Evolutionary conservation across 306 rosid genomes (phyloP).

Genomic region (Erythrophleum fordii): DNA sequence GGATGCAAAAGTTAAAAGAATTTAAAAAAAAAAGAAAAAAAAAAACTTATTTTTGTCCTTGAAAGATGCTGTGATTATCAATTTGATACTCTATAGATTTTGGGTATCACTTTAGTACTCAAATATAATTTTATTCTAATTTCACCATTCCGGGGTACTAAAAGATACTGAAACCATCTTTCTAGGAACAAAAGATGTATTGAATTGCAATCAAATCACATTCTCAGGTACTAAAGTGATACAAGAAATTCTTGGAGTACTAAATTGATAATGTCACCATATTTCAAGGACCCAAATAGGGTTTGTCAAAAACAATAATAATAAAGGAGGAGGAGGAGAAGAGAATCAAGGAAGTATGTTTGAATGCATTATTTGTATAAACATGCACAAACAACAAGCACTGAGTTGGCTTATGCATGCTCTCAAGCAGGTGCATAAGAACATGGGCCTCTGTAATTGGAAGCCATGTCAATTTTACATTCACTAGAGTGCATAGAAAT

Average conservation of each 20-base stretch:
- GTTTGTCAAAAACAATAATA: no score
- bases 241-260: no score
- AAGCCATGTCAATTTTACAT: slow-evolving; percentile 20
- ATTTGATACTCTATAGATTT: background rate
- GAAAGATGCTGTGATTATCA: background rate
- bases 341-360: background rate
- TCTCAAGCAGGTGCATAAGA: background rate
- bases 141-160: background rate
- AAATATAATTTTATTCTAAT: background rate
- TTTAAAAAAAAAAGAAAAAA: no score
- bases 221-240: background rate
- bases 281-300: background rate
- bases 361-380: background rate
- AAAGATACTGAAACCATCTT: background rate
- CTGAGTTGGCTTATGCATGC: background rate
- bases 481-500: slow-evolving; percentile 10
- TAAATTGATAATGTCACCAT: background rate
- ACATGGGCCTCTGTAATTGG: background rate
- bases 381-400: background rate
- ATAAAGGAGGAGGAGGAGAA: no score
- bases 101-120: background rate
- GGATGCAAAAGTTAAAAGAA: no score
- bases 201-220: background rate
- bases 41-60: background rate
- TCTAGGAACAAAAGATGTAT: no score